phyloP scores from a whole-genome alignment of 352 stramenopile species.

The Globisporangium nagaii region DNA sequence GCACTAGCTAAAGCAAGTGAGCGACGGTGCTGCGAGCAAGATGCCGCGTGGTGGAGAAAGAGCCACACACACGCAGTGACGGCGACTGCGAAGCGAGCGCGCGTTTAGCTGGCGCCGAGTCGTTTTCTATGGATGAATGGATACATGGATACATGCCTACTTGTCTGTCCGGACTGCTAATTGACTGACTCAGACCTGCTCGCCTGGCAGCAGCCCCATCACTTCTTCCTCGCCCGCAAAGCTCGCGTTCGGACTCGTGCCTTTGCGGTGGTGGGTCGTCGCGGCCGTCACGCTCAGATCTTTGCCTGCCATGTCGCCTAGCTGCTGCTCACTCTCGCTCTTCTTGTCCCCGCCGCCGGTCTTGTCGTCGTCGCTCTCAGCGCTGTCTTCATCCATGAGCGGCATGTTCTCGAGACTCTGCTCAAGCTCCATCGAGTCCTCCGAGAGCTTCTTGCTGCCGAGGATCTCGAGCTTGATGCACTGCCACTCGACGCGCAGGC shows the following conservation, averaged over 20 bases:
- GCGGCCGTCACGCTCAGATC: not conserved
- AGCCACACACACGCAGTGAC: no score
- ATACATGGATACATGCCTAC: constrained; percentile 2
- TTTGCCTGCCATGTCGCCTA: not conserved
- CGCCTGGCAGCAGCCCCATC: constrained; percentile 1
- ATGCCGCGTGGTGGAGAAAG: no score
- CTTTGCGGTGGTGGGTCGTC: constrained; percentile 15
- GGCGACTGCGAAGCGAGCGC: not conserved
- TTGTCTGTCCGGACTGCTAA: not conserved
- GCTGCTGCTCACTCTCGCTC: constrained; percentile 2
- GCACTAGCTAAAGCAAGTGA: constrained; percentile 45
- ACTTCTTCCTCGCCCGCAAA: constrained; percentile 16
- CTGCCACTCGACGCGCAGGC: constrained; percentile 91
- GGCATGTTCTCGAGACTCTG: constrained; percentile 45
- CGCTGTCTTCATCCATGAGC: constrained; percentile 28
- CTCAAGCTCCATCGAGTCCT: constrained; percentile 37
- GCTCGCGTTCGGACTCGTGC: constrained; percentile 9
- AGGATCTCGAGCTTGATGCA: constrained; percentile 78
- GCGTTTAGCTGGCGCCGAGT: no score
- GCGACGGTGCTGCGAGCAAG: no score
- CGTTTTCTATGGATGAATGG: constrained; percentile 5
- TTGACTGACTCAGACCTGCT: not conserved
- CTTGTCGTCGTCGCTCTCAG: constrained; percentile 20
- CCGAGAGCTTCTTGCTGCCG: constrained; percentile 48
- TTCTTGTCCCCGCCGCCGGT: not conserved